Percentiles rank a stretch among this genome's conserved stretches.
These are phyloP conservation scores for Hymenoscyphus infarciens DNA, from an alignment of 2,329 filamentous ascomycete genomes.

Conservation along the genomic window DNA sequence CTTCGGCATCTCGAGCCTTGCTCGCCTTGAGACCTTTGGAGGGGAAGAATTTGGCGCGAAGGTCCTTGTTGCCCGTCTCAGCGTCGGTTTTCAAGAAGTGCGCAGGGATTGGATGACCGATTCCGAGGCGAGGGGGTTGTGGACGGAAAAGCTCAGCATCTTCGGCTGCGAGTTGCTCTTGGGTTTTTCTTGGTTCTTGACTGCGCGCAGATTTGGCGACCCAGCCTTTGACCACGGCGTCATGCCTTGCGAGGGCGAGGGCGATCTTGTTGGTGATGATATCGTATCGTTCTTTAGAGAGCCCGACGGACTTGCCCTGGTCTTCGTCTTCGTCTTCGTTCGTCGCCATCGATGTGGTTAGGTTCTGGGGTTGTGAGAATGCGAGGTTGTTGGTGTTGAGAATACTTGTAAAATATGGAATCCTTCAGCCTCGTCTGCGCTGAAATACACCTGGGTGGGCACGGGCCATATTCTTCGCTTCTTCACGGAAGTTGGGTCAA, in stretches of 20 bases:
- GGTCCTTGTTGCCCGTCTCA: conserved; percentile 32
- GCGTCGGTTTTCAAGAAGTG: conserved; percentile 31
- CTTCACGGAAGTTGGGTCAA: conserved; percentile 7
- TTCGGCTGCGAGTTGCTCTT: conserved; percentile 35
- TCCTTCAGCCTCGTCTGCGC: conserved; percentile 4
- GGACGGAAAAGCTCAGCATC: conserved; percentile 31
- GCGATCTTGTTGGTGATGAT: conserved; percentile 34
- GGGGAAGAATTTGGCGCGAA: conserved; percentile 34
- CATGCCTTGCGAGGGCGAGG: conserved; percentile 33
- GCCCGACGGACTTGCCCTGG: conserved; percentile 20
- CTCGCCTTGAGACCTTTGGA: conserved; percentile 32
- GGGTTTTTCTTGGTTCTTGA: conserved; percentile 26
- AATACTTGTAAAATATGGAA: not conserved
- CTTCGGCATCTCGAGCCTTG: conserved; percentile 34
- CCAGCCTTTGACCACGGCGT: conserved; percentile 35
- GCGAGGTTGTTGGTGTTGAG: conserved; percentile 7
- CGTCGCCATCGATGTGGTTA: conserved; percentile 17
- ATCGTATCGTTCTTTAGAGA: conserved; percentile 30
- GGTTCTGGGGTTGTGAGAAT: not conserved
- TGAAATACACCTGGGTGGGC: not conserved
- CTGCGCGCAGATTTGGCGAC: conserved; percentile 25
- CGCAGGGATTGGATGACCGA: conserved; percentile 33
- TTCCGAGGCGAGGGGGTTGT: conserved; percentile 32
- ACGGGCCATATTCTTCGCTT: not conserved
- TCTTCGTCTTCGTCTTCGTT: conserved; percentile 16